Evolutionary conservation across 2,329 filamentous ascomycete genomes (phyloP).

Genomic region (Falciphora oryzae): DNA sequence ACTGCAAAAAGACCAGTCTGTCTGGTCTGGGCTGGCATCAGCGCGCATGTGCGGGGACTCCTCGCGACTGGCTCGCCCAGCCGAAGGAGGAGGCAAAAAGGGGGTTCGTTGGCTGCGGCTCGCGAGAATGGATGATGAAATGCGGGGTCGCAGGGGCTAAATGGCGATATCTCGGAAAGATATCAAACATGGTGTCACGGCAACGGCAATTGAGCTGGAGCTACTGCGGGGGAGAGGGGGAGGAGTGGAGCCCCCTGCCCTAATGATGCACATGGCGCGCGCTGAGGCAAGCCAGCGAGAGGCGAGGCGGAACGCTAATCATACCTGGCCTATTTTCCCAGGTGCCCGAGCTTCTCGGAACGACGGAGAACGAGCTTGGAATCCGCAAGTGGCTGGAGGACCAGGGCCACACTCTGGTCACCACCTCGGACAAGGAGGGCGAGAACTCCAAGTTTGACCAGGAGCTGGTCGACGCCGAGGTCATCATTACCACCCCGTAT

Average conservation of each 20-base stretch:
- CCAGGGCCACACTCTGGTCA: constrained; percentile 91
- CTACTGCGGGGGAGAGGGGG: no score
- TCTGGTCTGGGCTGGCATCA: no score
- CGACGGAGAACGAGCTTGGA: constrained; percentile 97
- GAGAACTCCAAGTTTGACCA: constrained; percentile 89
- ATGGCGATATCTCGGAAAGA: constrained; percentile 8
- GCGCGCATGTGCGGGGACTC: no score
- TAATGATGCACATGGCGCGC: no score
- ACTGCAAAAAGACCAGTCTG: no score
- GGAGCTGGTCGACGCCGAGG: constrained; percentile 92
- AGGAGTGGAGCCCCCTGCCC: background rate
- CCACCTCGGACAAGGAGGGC: constrained; percentile 95
- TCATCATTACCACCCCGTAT: constrained; percentile 98
- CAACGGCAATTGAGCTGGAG: no score
- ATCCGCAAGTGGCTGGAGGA: constrained; percentile 97
- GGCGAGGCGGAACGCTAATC: background rate
- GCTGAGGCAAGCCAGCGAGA: no score
- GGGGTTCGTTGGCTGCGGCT: constrained; percentile 1
- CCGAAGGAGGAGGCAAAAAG: background rate
- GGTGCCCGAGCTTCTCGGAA: constrained; percentile 81
- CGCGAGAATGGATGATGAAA: constrained; percentile 9
- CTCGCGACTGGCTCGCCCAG: no score
- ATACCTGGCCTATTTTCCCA: constrained; percentile 22
- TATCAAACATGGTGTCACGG: background rate
- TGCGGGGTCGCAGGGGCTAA: constrained; percentile 8